Percentiles rank a stretch among this genome's conserved stretches.
phyloP scores from a whole-genome alignment of 164 flowering plant genomes.

The Platanus orientalis region DNA sequence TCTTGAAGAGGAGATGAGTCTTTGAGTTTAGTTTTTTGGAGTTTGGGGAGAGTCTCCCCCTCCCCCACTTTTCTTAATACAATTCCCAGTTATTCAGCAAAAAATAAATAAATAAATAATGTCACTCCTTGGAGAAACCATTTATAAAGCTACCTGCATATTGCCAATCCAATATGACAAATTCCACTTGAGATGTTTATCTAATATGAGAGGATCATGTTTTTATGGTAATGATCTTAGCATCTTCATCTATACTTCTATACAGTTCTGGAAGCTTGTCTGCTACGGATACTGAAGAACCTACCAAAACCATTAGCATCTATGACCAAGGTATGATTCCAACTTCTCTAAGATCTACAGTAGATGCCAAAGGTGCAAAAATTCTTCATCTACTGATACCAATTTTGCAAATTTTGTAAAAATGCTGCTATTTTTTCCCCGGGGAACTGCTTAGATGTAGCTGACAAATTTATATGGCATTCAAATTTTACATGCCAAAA shows the following conservation, averaged over 20 bases:
- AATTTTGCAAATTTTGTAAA: background rate
- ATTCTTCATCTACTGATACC: background rate
- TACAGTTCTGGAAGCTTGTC: slow-evolving; percentile 14
- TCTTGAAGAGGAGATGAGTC: too few species aligned
- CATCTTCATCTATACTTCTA: background rate
- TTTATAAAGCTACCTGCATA: background rate
- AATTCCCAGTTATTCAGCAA: too few species aligned
- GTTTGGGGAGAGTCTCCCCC: too few species aligned
- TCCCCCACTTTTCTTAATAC: too few species aligned
- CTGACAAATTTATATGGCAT: background rate
- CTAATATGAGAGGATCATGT: background rate
- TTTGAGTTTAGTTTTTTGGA: too few species aligned
- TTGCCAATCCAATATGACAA: background rate
- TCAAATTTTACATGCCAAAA: background rate
- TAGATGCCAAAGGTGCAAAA: background rate
- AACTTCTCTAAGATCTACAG: background rate
- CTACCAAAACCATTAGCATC: background rate
- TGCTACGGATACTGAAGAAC: slow-evolving; percentile 9
- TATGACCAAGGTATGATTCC: slow-evolving; percentile 16
- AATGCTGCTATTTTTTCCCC: background rate
- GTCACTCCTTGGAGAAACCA: background rate
- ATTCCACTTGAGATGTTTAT: background rate
- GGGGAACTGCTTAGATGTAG: background rate
- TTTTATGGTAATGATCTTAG: background rate
- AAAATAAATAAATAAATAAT: too few species aligned